Conservation (phyloP, 139 green algal genomes). For the Picochlorum sp. region DNA sequence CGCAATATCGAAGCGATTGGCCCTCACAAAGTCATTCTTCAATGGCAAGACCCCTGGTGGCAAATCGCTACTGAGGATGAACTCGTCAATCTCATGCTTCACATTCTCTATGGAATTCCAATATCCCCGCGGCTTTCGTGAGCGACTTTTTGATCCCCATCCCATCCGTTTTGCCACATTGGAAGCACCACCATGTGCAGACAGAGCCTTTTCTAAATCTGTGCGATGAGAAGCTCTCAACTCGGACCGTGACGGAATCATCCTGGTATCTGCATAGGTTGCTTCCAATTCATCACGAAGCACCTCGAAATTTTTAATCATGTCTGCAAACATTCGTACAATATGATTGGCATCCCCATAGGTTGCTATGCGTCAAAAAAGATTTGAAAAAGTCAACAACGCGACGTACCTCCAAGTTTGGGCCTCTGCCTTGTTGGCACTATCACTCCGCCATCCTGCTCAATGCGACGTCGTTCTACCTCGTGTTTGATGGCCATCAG, state of each 20-base stretch:
- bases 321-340: conserved; percentile 13
- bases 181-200: conserved; percentile 33
- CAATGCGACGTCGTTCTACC: conserved; percentile 14
- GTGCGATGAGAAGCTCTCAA: conserved; percentile 28
- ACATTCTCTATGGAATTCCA: conserved; percentile 46
- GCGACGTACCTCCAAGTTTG: conserved; percentile 1
- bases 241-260: conserved; percentile 27
- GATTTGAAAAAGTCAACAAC: not conserved
- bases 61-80: conserved; percentile 31
- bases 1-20: conserved; percentile 34
- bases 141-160: conserved; percentile 31
- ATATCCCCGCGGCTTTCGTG: conserved; percentile 39
- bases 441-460: not conserved
- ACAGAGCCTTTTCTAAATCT: conserved; percentile 48
- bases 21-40: conserved; percentile 33
- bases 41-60: conserved; percentile 28
- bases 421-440: not conserved
- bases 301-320: conserved; percentile 30
- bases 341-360: too few relatives aligned
- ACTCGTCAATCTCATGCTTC: conserved; percentile 35
- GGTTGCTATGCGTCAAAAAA: too few relatives aligned
- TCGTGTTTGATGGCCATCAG: conserved; percentile 42
- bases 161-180: conserved; percentile 37
- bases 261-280: conserved; percentile 23
- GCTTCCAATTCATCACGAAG: conserved; percentile 36